A percentile compares a stretch with the other conserved stretches of the same genome.
These are phyloP conservation scores for Carex parvula DNA, from an alignment of 176 grass and related monocot species.

Conservation along the genomic window DNA sequence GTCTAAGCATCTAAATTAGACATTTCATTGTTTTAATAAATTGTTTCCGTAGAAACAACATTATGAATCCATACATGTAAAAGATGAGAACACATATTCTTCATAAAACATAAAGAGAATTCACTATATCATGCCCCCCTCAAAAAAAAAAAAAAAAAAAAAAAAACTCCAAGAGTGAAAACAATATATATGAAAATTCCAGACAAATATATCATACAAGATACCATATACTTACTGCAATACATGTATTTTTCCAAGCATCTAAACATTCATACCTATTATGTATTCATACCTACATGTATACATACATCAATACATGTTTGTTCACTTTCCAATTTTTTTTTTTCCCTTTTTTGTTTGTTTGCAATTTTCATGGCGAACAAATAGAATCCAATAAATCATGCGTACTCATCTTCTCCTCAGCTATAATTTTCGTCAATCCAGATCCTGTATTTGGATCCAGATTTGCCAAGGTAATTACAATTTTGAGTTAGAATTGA, in stretches of 20 bases:
- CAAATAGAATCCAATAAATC: too few species aligned
- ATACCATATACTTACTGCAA: background rate
- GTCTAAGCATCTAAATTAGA: background rate
- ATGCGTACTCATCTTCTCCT: too few species aligned
- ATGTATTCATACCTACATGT: too few species aligned
- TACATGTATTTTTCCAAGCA: background rate
- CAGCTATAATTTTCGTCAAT: too few species aligned
- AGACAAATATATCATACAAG: background rate
- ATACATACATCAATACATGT: too few species aligned
- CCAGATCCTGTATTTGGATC: too few species aligned
- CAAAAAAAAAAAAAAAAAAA: background rate
- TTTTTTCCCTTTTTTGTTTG: too few species aligned
- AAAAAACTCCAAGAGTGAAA: background rate
- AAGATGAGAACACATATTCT: background rate
- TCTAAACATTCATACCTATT: background rate
- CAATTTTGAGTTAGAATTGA: too few species aligned
- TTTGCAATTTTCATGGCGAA: too few species aligned
- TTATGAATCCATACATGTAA: background rate
- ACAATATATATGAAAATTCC: too few species aligned
- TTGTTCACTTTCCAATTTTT: too few species aligned
- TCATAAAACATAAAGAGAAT: background rate
- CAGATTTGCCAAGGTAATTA: too few species aligned
- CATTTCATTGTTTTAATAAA: background rate
- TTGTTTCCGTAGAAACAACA: background rate
- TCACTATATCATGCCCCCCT: background rate